Percentiles rank a stretch among this genome's conserved stretches.
phyloP scores from a whole-genome alignment of 1,284 basidiomycete genomes.

The Boletus smithii region DNA sequence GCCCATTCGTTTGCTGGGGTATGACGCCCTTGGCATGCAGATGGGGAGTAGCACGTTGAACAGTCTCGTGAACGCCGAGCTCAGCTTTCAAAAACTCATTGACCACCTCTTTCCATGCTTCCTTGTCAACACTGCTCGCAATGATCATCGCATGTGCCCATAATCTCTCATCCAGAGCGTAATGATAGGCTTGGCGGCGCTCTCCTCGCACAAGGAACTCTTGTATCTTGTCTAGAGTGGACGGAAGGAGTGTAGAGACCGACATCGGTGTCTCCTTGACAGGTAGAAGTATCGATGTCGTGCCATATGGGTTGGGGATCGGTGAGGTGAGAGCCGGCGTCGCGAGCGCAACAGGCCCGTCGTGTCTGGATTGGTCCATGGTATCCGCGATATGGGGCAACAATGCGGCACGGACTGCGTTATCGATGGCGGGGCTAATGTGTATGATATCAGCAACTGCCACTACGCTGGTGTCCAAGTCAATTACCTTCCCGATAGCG shows the following conservation, averaged over 20 bases:
- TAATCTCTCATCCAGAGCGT: conserved; percentile 82
- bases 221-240: conserved; percentile 76
- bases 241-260: conserved; percentile 51
- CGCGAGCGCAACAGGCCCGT: conserved; percentile 22
- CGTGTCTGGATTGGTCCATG: conserved; percentile 17
- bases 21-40: conserved; percentile 14
- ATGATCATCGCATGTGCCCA: conserved; percentile 98
- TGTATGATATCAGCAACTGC: conserved; percentile 19
- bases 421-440: conserved; percentile 67
- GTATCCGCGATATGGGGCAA: conserved; percentile 50
- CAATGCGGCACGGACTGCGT: conserved; percentile 59
- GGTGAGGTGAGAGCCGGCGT: conserved; percentile 17
- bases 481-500: conserved; percentile 71
- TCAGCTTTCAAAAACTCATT: conserved; percentile 84
- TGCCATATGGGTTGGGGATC: conserved; percentile 19
- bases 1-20: conserved; percentile 41
- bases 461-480: background rate
- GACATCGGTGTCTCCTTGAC: conserved; percentile 45
- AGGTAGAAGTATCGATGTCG: conserved; percentile 18
- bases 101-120: conserved; percentile 90
- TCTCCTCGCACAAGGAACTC: conserved; percentile 80
- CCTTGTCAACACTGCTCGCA: conserved; percentile 89
- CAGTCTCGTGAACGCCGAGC: conserved; percentile 47
- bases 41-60: conserved; percentile 13
- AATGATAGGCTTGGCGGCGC: conserved; percentile 82